Percentiles rank a stretch among this genome's conserved stretches.
These are phyloP conservation scores for Yamadazyma dendronema DNA, from an alignment of 1,139 yeast species.

Conservation along the genomic window DNA sequence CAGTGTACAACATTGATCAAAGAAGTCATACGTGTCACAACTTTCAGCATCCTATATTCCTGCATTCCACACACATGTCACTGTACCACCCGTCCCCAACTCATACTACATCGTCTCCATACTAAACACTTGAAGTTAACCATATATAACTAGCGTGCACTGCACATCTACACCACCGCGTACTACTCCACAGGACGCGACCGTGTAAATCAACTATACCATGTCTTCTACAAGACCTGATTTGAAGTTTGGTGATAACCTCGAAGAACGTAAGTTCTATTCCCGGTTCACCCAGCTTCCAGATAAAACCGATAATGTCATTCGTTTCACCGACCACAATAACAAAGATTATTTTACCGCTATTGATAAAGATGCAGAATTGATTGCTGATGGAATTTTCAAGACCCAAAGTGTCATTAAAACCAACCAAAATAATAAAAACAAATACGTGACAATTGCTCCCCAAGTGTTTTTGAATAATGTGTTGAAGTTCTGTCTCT, in stretches of 20 bases:
- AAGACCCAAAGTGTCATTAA: constrained; percentile 81
- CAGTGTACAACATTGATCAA: too few species aligned
- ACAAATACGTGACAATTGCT: constrained; percentile 74
- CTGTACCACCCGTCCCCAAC: too few species aligned
- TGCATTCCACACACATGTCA: too few species aligned
- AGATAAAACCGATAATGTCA: constrained; percentile 43
- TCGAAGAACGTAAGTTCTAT: constrained; percentile 66
- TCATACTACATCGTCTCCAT: too few species aligned
- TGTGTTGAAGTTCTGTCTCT: constrained; percentile 62
- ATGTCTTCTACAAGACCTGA: constrained; percentile 72
- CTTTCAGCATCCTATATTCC: too few species aligned
- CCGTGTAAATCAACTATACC: neutral
- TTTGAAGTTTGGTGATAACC: constrained; percentile 63
- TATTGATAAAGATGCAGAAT: constrained; percentile 74
- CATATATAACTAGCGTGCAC: neutral
- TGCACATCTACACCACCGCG: too few species aligned
- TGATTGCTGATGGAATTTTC: constrained; percentile 80
- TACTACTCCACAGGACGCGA: neutral
- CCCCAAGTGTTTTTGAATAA: constrained; percentile 64
- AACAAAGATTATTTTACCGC: constrained; percentile 76
- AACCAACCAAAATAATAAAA: constrained; percentile 41
- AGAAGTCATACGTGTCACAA: too few species aligned
- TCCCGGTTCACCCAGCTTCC: constrained; percentile 55
- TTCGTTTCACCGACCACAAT: constrained; percentile 67
- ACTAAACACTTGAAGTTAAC: too few species aligned